Conservation (phyloP, 2,329 filamentous ascomycete species). For the Scleromitrula shiraiana region DNA sequence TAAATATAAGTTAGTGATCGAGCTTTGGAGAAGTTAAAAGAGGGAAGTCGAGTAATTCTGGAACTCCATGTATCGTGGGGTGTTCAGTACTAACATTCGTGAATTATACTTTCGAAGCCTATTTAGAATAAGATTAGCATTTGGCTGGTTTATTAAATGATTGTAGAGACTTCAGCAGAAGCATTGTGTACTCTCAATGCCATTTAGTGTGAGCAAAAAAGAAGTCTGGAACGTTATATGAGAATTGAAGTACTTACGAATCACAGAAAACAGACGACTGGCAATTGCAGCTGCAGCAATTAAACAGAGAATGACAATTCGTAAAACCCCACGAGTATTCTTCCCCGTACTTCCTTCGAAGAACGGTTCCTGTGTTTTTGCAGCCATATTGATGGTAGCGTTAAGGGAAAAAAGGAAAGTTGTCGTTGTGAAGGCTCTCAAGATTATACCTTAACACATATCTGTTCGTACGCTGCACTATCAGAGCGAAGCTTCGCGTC, state of each 20-base stretch:
- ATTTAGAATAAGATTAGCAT: conserved; percentile 26
- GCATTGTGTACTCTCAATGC: neutral
- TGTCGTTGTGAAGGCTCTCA: conserved; percentile 21
- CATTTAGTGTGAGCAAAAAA: neutral
- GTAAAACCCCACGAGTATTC: conserved; percentile 76
- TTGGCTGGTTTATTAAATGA: conserved; percentile 4
- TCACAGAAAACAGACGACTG: conserved; percentile 95
- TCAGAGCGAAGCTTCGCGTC: conserved; percentile 22
- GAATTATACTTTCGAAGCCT: conserved; percentile 99
- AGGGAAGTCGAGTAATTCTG: conserved; percentile 21
- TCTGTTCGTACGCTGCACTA: conserved; percentile 20
- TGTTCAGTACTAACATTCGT: conserved; percentile 72
- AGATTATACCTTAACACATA: conserved; percentile 18
- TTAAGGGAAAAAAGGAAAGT: conserved; percentile 17
- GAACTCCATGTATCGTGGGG: conserved; percentile 12
- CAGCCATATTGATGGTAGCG: conserved; percentile 33
- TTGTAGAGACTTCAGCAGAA: neutral
- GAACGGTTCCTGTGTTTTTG: conserved; percentile 37
- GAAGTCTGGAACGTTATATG: neutral
- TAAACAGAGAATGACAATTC: conserved; percentile 80
- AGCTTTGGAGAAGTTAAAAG: conserved; percentile 15
- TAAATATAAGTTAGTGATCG: conserved; percentile 36
- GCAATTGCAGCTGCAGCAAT: conserved; percentile 89
- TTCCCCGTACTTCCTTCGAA: conserved; percentile 71
- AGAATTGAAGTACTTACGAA: conserved; percentile 56